These are phyloP conservation scores for Ceratocystis papillata DNA, from an alignment of 2,329 filamentous ascomycete genomes.

Conservation along the genomic window DNA sequence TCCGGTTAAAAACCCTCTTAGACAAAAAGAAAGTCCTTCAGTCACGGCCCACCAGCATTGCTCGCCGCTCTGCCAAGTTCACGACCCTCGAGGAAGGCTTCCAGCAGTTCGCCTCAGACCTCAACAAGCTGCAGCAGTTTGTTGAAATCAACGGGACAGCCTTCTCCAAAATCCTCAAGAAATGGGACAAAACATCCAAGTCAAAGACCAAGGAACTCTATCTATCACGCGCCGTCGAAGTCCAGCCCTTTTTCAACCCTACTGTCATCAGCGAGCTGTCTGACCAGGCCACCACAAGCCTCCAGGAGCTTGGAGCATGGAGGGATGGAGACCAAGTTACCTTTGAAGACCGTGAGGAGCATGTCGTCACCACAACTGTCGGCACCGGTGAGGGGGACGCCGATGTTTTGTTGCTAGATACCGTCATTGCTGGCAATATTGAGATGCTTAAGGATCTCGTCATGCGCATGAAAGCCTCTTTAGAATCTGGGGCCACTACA, in stretches of 20 bases:
- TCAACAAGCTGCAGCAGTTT: conserved; percentile 97
- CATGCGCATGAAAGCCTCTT: conserved; percentile 51
- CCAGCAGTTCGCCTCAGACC: conserved; percentile 88
- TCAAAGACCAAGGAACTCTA: conserved; percentile 97
- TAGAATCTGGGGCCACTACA: conserved; percentile 43
- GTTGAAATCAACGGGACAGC: conserved; percentile 96
- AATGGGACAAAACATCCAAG: conserved; percentile 99
- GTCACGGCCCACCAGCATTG: conserved; percentile 59
- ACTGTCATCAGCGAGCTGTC: conserved; percentile 94
- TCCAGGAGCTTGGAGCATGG: conserved; percentile 92
- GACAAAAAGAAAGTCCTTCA: conserved; percentile 93
- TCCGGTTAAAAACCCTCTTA: conserved; percentile 79
- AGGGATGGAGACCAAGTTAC: conserved; percentile 90
- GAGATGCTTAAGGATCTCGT: conserved; percentile 70
- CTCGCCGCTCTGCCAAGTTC: conserved; percentile 84
- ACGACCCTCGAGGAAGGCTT: conserved; percentile 93
- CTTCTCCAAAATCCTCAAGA: conserved; percentile 97
- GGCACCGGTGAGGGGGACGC: conserved; percentile 81
- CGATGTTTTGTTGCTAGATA: conserved; percentile 78
- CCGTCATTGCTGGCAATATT: conserved; percentile 70
- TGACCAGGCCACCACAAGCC: conserved; percentile 90
- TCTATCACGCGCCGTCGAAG: conserved; percentile 87
- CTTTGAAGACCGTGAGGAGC: conserved; percentile 53
- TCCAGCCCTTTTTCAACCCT: conserved; percentile 96
- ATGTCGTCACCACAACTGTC: conserved; percentile 54